Evolutionary conservation across 1,284 basidiomycete species (phyloP), one percentile per base, ranked within the genome.

Genomic region (Limonomyces culmigenus): DNA sequence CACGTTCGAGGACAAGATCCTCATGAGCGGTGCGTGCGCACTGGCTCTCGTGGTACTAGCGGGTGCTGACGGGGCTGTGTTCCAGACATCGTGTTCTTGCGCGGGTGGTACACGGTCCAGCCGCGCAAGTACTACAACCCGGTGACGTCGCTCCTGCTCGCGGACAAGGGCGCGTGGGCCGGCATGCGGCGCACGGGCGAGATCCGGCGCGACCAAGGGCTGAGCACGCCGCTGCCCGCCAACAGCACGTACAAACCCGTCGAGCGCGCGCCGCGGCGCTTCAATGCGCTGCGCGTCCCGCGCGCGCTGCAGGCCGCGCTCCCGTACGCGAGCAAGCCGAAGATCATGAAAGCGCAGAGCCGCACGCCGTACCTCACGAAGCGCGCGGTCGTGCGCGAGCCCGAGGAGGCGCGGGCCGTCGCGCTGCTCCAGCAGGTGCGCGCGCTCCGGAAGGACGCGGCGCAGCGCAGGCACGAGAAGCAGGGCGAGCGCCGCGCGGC

Each of bases 111-210:
- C 56, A 81, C 88, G 15, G 79, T 98, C 38, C 76, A 91, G 50
- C 95, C 93, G 3, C 74, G 92, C 42, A 85, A 87, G 56, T 91
- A 88, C 56, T 99, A 97, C 65, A 97, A 95, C 51, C 87, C 95
- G 1, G 89, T 98, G 41, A 93, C 87, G 0, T 93, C 87, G 1
- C 65, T 97, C 6, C 65, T 98, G 0, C 62, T 89, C 5, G 72
- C 77, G 17, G 69, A 88, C 53, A 89, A 92, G 56, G 56, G 60
- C 13, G 54, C 59, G 25, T 95, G 91, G 88, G 56, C 68, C 29
- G 93, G 92, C 1, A 99, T 98, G 93, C 77, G 95, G 23, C 67
- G 97, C 25, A 97, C 92, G 0, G 93, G 95, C 21, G 76, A 91
- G 52, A 77, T 99, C 16, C 72, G 95, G 12, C 69, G 77, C 16